Conservation (phyloP, 177 flowering plant species). For the Telopea speciosissima region DNA sequence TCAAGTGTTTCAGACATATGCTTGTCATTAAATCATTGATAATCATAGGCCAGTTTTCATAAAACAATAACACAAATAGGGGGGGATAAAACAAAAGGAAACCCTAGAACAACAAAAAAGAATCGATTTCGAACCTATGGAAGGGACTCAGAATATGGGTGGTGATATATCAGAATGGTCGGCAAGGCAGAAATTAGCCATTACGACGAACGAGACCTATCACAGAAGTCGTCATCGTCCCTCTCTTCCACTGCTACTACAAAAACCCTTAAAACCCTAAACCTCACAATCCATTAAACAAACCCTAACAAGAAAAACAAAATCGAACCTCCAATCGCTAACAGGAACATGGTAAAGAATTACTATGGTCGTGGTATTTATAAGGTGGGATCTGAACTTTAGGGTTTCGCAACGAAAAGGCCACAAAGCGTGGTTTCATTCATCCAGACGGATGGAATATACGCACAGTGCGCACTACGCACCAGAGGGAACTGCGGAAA, state of each 20-base stretch:
- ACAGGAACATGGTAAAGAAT: too few relatives aligned
- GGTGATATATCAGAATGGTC: conserved; percentile 37
- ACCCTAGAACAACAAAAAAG: background rate
- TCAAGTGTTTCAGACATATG: conserved; percentile 57
- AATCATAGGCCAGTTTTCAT: conserved; percentile 47
- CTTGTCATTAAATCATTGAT: conserved; percentile 43
- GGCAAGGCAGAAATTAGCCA: conserved; percentile 29
- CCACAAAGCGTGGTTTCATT: too few relatives aligned
- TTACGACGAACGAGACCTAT: conserved; percentile 43
- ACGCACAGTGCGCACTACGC: background rate
- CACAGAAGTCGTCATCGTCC: conserved; percentile 23
- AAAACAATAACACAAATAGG: background rate
- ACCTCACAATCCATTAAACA: background rate
- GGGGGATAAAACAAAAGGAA: background rate
- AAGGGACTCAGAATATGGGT: conserved; percentile 35
- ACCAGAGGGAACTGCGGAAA: background rate
- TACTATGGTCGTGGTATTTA: background rate
- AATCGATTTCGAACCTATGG: background rate
- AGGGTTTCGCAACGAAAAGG: background rate
- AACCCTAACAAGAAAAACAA: background rate
- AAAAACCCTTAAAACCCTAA: background rate
- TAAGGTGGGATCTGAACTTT: background rate
- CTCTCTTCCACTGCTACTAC: background rate
- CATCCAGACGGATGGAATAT: background rate
- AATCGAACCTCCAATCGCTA: background rate